Conservation (phyloP, 2,329 filamentous ascomycete genomes). For the Geosmithia putterillii region DNA sequence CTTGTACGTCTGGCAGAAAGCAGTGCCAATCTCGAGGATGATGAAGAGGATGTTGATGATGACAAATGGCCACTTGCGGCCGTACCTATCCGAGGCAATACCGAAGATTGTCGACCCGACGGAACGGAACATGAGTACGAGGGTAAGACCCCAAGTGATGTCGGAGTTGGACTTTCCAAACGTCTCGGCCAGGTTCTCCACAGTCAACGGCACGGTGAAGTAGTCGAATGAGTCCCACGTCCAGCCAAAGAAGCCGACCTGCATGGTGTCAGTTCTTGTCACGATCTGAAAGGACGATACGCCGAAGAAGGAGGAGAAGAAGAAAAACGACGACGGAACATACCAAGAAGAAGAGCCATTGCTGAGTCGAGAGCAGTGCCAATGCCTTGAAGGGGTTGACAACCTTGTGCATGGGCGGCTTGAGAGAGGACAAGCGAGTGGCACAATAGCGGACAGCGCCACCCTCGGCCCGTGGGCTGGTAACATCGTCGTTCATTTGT, state of each 20-base stretch:
- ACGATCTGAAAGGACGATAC: not conserved
- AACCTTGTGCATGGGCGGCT: slow-evolving; percentile 41
- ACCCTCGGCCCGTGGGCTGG: not conserved
- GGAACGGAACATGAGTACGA: slow-evolving; percentile 49
- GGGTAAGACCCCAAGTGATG: slow-evolving; percentile 53
- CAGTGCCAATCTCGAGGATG: slow-evolving; percentile 58
- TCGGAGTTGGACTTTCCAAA: slow-evolving; percentile 43
- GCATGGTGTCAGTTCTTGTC: not conserved
- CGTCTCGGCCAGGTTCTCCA: slow-evolving; percentile 36
- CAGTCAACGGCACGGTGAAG: slow-evolving; percentile 50
- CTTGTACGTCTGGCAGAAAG: slow-evolving; percentile 54
- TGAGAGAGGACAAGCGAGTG: slow-evolving; percentile 19
- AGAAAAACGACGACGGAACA: slow-evolving; percentile 45
- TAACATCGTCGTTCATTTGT: not conserved
- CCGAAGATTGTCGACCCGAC: slow-evolving; percentile 42
- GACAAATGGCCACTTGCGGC: slow-evolving; percentile 61
- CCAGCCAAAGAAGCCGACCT: slow-evolving; percentile 15
- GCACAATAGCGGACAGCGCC: not conserved
- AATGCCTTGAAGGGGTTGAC: slow-evolving; percentile 40
- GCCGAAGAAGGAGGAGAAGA: not conserved
- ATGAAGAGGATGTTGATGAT: slow-evolving; percentile 65
- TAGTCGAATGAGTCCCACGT: slow-evolving; percentile 56
- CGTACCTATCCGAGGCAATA: slow-evolving; percentile 42
- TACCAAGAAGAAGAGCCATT: slow-evolving; percentile 44
- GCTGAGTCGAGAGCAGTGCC: slow-evolving; percentile 31